Base-by-base conservation (phyloP, 345 rosid species). In the Heritiera littoralis region DNA sequence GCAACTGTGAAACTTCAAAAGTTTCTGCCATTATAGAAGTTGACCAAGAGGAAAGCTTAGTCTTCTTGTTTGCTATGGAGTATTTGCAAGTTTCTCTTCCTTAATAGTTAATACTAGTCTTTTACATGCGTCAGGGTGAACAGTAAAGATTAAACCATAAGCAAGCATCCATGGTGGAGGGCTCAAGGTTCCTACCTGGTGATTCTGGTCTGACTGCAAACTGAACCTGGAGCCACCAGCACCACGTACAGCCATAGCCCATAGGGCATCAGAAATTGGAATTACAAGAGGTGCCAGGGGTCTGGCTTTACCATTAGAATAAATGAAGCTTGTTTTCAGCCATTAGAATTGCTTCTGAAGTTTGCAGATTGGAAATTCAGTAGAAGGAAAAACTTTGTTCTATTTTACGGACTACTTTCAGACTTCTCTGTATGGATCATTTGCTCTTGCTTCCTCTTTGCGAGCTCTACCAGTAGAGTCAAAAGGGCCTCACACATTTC, bases 401-500 rank as follows among this genome's bases (percentile, higher is more conserved):
- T 48, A 13, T 23, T 13, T 13, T 70, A 69, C 41, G 66, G 64
- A 74, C 28, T 59, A 35, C 51, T 74, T 56, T 58, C 79, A 66
- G 15, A 30, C 73, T 78, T 40, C 63, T 63, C 51, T 35, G 11
- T 82, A 72, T 79, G 28, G 28, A 23, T 0, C 28, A 23, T 23
- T 23, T 23, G 51, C 75, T 69, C 35, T 74, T 81, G 84, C 81
- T 86, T 82, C 52, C 7, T 72, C 81, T 72, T 60, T 78, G 87
- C 89, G 67, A 87, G 80, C 75, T 90, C 92, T 70, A 87, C 90
- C 12, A 90, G 89, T 81, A 85, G 69, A 2, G 87, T 89, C 81
- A 90, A 66, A 74, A 90, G 86, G 7, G 94, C 92, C 81, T 89
- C 94, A 10, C 94, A 92, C 92, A 92, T 90, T 75, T 90, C 88